Percentiles rank a stretch among this genome's conserved stretches.
These are phyloP conservation scores for Nothophaeocryptopus gaeumannii DNA, from an alignment of 2,329 filamentous ascomycete species.

Conservation along the genomic window DNA sequence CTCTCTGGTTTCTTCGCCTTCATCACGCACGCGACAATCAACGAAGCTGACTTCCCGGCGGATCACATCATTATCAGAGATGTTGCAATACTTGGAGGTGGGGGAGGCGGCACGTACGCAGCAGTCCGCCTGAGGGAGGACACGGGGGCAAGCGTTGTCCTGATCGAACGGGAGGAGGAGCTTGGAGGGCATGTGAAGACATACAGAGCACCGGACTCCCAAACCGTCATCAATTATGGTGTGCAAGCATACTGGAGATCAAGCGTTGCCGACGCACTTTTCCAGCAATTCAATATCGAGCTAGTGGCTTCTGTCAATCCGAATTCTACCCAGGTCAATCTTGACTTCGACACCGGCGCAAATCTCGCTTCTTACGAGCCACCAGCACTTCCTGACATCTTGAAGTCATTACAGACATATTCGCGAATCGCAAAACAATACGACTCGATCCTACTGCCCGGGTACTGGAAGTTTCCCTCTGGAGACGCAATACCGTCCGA, in stretches of 20 bases:
- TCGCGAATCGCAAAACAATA: conserved; percentile 4
- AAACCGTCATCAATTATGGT: conserved; percentile 9
- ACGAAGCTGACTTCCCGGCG: background rate
- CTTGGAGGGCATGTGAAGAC: conserved; percentile 12
- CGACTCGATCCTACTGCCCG: conserved; percentile 9
- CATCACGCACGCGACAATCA: background rate
- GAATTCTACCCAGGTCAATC: background rate
- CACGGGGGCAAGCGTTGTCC: conserved; percentile 12
- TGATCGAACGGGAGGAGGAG: conserved; percentile 10
- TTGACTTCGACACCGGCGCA: conserved; percentile 3
- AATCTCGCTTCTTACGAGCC: conserved; percentile 1
- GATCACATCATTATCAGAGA: conserved; percentile 7
- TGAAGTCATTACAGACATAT: background rate
- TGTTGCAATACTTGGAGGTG: conserved; percentile 19
- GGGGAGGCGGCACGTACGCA: conserved; percentile 19
- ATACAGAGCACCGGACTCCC: conserved; percentile 1
- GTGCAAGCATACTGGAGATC: conserved; percentile 11
- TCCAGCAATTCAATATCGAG: background rate
- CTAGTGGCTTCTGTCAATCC: background rate
- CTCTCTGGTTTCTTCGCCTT: background rate
- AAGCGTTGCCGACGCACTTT: conserved; percentile 3
- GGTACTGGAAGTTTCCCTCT: conserved; percentile 13
- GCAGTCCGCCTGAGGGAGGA: conserved; percentile 18
- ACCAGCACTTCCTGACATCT: background rate
- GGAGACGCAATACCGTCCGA: conserved; percentile 6